Evolutionary conservation across 1,284 basidiomycete genomes (phyloP).

Genomic region (Gymnopus androsaceus): DNA sequence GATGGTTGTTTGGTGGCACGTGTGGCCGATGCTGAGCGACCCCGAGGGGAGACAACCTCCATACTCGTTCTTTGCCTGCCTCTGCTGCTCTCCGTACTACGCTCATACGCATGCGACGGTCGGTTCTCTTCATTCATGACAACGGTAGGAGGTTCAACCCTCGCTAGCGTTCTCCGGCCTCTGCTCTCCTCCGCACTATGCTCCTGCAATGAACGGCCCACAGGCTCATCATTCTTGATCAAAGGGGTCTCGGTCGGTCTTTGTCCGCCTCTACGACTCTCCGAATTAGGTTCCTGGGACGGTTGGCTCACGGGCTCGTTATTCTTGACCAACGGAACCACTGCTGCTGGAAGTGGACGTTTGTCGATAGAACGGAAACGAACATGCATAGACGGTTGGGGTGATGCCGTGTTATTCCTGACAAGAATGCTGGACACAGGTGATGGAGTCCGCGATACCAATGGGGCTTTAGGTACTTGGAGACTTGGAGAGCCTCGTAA

Average conservation of each 20-base stretch:
- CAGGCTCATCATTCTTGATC: too few species aligned
- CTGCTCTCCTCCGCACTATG: too few species aligned
- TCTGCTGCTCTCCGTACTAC: not conserved
- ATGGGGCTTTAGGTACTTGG: not conserved
- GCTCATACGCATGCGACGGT: not conserved
- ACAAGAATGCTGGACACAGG: not conserved
- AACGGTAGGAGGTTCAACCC: too few species aligned
- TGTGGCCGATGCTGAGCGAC: conserved; percentile 1
- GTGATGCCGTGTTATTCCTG: not conserved
- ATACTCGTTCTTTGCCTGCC: not conserved
- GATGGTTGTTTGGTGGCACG: not conserved
- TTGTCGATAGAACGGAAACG: not conserved
- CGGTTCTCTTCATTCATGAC: too few species aligned
- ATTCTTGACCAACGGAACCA: not conserved
- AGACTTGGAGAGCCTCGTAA: not conserved
- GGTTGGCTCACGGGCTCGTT: too few species aligned
- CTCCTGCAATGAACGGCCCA: too few species aligned
- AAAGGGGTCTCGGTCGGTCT: too few species aligned
- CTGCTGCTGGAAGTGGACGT: not conserved
- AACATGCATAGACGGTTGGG: not conserved
- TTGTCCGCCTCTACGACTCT: too few species aligned
- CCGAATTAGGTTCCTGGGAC: too few species aligned
- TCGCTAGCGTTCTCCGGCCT: too few species aligned
- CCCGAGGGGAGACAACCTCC: not conserved
- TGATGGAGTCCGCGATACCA: not conserved